Base-by-base conservation (phyloP, 768 basidiomycete species). In the Cantharellus cinnabarinus region DNA sequence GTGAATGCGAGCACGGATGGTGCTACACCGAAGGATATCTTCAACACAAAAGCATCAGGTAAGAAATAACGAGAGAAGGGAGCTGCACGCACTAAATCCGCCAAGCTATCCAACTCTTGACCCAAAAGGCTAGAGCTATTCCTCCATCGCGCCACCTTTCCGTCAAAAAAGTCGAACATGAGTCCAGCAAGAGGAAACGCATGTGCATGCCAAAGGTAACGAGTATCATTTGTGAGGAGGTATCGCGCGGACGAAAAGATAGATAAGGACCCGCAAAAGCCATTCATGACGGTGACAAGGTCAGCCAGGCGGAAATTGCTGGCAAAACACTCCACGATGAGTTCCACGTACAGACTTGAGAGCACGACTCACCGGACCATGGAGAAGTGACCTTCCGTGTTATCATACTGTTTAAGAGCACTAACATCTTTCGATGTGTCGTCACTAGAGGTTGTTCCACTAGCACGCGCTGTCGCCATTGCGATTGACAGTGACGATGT, bases 291-390 rank as follows among this genome's bases (percentile, higher is more conserved):
- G 41, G 95, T 99, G 65, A 99, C 90, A 57, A 95, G 77, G 74
- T 99, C 95, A 64, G 95, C 95, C 37, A 98, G 79, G 58, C 93
- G 88, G 69, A 99, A 99, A 71, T 97, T 98, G 65, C 95, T 95
- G 61, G 42, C 65, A 20, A 63, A 14, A 35, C 38, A 61, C 58
- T 59, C 63, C 42, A 58, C 61, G 44, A 48, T 10, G 10, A 48
- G 10, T 29, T 48, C 44, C 10, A 29, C 44, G 44, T 10, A 10
- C 44, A 48, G 10, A 29, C 10, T 10, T 48, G 44, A 48, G 10
- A 29, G 60, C 60, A 5, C 48, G 7, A 66, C 68, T 58, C 68
- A 93, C 94, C 94, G 83, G 70, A 98, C 95, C 58, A 99, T 81
- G 29, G 89, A 91, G 71, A 99, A 99, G 72, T 99, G 95, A 29